Conservation (phyloP, 2,329 filamentous ascomycete genomes). For the Talaromyces atroroseus region DNA sequence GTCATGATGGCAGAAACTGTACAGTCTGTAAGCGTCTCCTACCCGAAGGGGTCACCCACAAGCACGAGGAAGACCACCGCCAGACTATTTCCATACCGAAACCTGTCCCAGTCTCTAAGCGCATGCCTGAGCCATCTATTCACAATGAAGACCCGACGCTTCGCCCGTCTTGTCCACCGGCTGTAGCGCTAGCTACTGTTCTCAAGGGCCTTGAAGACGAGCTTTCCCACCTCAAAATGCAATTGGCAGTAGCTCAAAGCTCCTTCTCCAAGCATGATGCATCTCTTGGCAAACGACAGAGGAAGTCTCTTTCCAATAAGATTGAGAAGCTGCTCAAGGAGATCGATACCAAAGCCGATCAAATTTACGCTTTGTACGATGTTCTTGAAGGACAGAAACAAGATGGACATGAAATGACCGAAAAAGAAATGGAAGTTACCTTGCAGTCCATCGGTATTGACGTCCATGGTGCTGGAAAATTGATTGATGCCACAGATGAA, state of each 20-base stretch:
- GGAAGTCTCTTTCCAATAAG: constrained; percentile 55
- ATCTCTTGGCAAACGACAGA: constrained; percentile 58
- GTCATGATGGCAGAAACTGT: constrained; percentile 51
- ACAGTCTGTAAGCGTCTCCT: constrained; percentile 49
- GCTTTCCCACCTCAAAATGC: constrained; percentile 66
- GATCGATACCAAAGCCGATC: constrained; percentile 68
- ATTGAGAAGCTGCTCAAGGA: constrained; percentile 58
- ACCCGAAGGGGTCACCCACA: constrained; percentile 30
- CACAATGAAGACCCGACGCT: constrained; percentile 56
- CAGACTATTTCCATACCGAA: constrained; percentile 42
- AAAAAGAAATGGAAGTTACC: constrained; percentile 60
- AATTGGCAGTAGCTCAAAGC: constrained; percentile 57
- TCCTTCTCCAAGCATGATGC: constrained; percentile 64
- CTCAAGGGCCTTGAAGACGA: constrained; percentile 80
- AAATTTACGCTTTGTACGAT: constrained; percentile 78
- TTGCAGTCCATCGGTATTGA: constrained; percentile 45
- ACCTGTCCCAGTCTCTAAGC: constrained; percentile 47
- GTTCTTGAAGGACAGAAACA: constrained; percentile 74
- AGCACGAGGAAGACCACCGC: constrained; percentile 21
- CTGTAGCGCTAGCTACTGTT: constrained; percentile 70
- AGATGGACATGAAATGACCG: constrained; percentile 57
- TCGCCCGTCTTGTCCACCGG: constrained; percentile 61
- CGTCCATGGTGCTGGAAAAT: constrained; percentile 18
- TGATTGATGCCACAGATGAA: constrained; percentile 23
- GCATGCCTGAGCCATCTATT: constrained; percentile 36